These are phyloP conservation scores for Cordyceps pruinosa DNA, from an alignment of 2,329 filamentous ascomycete species.

Conservation along the genomic window DNA sequence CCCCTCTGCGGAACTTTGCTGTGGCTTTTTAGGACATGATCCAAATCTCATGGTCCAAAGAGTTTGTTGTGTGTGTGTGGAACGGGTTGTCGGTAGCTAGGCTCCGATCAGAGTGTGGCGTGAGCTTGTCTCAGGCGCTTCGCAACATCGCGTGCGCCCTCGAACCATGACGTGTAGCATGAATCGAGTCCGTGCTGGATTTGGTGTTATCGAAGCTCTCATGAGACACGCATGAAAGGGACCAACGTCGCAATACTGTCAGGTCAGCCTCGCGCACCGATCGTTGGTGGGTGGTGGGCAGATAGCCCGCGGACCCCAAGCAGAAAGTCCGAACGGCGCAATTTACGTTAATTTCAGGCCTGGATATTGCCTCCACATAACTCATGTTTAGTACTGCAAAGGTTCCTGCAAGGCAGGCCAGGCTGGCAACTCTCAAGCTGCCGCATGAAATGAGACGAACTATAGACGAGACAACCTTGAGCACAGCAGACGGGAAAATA, in stretches of 20 bases:
- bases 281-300: background rate
- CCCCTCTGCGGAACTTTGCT: background rate
- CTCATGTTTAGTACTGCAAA: background rate
- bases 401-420: background rate
- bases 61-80: background rate
- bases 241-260: no score
- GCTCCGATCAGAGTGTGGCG: background rate
- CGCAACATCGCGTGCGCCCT: no score
- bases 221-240: background rate
- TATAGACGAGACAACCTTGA: background rate
- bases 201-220: background rate
- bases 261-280: no score
- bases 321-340: background rate
- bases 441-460: background rate
- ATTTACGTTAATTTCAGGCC: background rate
- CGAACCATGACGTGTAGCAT: no score
- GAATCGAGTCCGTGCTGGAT: background rate
- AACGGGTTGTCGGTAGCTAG: background rate
- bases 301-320: no score
- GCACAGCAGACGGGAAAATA: no score
- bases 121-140: no score
- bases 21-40: no score
- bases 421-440: background rate
- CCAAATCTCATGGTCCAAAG: no score
- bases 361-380: background rate